Base-by-base conservation (phyloP, 352 stramenopile genomes). In the Phytophthora quininea region DNA sequence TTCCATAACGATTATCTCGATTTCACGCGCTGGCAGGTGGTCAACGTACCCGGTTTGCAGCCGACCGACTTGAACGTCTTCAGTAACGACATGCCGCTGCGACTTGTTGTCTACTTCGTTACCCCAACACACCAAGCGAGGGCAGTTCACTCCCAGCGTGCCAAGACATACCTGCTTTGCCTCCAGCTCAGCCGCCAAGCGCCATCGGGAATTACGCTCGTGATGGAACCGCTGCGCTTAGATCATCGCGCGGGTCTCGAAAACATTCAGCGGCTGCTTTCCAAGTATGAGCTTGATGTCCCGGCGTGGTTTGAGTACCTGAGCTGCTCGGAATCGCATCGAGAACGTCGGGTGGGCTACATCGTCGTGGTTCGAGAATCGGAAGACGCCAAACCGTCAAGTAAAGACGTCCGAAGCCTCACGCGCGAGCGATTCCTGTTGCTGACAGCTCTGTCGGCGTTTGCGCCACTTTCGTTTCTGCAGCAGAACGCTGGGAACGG, bases 1-100 rank as follows among this genome's bases (percentile, higher is more conserved):
- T 90, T 91, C 58, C 82, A 89, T 64, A 89, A 76, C 59, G 88
- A 79, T 50, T 91, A 88, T 53, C 82, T 91, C 61, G 80, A 91
- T 51, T 91, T 91, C 49, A 48, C 63, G 4, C 67, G 55, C 6
- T 91, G 83, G 83, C 66, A 85, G 35, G 47, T 90, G 24, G 69
- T 82, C 12, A 79, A 82, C 29, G 62, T 91, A 2, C 83, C 83
- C 0, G 79, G 83, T 0, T 74, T 91, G 58, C 73, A 76, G 10
- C 66, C 83, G 33, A 74, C 69, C 3, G 71, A 77, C 40, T 63
- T 91, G 32, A 64, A 73, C 3, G 69, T 64, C 3, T 91, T 91
- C 52, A 88, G 80, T 80, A 57, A 79, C 12, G 66, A 86, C 43
- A 91, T 91, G 82, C 82, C 82, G 15, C 62, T 91, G 42, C 80